phyloP scores from a whole-genome alignment of 2,329 filamentous ascomycete genomes.

The Calonectria montana region DNA sequence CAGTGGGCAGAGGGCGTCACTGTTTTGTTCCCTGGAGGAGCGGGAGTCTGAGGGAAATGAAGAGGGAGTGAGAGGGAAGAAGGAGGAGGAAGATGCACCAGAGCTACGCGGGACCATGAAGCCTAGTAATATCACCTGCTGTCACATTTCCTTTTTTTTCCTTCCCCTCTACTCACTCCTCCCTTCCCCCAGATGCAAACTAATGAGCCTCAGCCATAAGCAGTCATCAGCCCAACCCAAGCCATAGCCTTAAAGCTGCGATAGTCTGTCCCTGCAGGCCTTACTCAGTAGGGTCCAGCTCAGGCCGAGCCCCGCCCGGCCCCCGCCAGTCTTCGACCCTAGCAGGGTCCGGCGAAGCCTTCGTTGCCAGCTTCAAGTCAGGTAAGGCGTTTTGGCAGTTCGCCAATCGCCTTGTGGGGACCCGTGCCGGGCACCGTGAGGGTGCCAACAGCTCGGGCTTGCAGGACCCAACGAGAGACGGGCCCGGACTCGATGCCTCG shows the following conservation, averaged over 20 bases:
- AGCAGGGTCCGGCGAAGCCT: conserved; percentile 34
- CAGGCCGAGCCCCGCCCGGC: conserved; percentile 32
- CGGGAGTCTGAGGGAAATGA: not conserved
- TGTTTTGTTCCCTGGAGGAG: not conserved
- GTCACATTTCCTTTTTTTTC: not conserved
- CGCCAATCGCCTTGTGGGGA: conserved; percentile 21
- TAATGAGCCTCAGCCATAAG: conserved; percentile 17
- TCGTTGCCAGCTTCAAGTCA: conserved; percentile 24
- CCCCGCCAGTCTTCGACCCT: conserved; percentile 37
- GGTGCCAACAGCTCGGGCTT: not conserved
- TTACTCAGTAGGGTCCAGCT: conserved; percentile 11
- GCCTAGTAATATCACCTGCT: conserved; percentile 7
- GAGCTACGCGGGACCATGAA: not conserved
- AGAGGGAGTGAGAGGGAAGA: not conserved
- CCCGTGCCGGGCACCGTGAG: not conserved
- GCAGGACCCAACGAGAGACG: not conserved
- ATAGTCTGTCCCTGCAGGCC: conserved; percentile 10
- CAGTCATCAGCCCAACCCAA: conserved; percentile 22
- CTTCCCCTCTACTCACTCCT: not conserved
- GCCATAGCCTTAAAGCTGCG: not conserved
- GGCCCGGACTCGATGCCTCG: not conserved
- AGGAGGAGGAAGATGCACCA: not conserved
- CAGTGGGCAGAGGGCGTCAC: not conserved
- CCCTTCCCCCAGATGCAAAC: not conserved
- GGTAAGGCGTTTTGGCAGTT: conserved; percentile 28